Conservation (phyloP, 23 red algal species). For the Chondrus crispus region DNA sequence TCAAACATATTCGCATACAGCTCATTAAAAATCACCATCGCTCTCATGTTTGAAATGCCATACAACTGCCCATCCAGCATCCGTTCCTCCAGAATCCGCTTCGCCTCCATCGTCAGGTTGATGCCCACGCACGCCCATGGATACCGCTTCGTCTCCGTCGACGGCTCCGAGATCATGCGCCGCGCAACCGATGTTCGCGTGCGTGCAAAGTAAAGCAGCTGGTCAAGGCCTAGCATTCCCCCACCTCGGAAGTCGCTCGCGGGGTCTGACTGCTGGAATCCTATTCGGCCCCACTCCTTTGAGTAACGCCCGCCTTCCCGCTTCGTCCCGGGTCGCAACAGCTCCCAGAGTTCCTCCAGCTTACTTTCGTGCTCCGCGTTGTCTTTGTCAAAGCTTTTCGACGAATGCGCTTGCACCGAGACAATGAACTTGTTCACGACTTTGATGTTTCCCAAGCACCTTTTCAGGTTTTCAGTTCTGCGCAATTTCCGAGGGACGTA, state of each 20-base stretch:
- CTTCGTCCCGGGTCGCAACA: constrained; percentile 8
- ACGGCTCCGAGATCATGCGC: constrained; percentile 61
- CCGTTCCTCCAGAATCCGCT: constrained; percentile 43
- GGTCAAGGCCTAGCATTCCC: constrained; percentile 73
- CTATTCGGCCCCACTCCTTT: constrained; percentile 71
- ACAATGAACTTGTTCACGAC: constrained; percentile 11
- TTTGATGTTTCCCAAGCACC: constrained; percentile 30
- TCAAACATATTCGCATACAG: constrained; percentile 79
- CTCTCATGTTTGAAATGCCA: constrained; percentile 35
- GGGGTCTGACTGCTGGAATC: constrained; percentile 90
- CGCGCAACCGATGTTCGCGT: constrained; percentile 42
- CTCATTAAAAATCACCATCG: constrained; percentile 55
- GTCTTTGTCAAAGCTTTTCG: background rate
- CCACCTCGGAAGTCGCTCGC: constrained; percentile 86
- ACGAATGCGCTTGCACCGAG: background rate
- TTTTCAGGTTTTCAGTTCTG: background rate
- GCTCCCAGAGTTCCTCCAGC: constrained; percentile 56
- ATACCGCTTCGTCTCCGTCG: constrained; percentile 35
- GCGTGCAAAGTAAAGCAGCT: constrained; percentile 74
- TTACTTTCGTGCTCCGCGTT: constrained; percentile 12
- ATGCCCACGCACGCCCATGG: constrained; percentile 90
- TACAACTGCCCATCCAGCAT: constrained; percentile 39
- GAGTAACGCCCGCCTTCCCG: constrained; percentile 35
- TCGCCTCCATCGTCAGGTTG: constrained; percentile 66
- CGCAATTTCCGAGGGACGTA: background rate